Percentiles rank a stretch among this genome's conserved stretches.
Evolutionary conservation across 208 protist genomes (phyloP).

Genomic region (Leishmania lainsoni): DNA sequence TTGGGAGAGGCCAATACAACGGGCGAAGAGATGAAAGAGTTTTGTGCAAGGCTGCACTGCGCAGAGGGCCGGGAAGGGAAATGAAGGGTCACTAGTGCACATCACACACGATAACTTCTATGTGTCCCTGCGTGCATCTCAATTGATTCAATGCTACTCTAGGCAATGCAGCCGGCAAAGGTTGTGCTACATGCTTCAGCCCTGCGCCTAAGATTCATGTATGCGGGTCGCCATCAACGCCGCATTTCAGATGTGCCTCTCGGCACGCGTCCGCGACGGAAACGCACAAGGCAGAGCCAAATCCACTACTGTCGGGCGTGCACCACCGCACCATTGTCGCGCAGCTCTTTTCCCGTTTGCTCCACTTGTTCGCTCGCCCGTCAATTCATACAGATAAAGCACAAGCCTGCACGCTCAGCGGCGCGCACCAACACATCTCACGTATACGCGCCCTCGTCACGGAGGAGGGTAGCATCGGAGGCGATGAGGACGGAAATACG

Average conservation of each 20-base stretch:
- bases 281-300: neutral
- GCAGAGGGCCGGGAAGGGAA: neutral
- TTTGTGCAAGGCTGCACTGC: neutral
- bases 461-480: too few relatives aligned
- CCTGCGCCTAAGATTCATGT: neutral
- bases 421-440: too few relatives aligned
- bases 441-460: too few relatives aligned
- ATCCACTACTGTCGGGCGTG: neutral
- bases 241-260: neutral
- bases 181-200: neutral
- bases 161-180: neutral
- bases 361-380: neutral
- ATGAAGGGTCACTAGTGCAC: neutral
- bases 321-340: neutral
- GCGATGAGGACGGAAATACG: too few relatives aligned
- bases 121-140: neutral
- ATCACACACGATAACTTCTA: neutral
- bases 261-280: neutral
- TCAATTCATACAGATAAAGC: neutral
- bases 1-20: neutral
- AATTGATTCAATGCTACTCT: neutral
- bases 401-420: constrained; percentile 1
- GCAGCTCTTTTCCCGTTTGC: neutral
- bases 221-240: neutral
- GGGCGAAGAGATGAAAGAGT: neutral